These are phyloP conservation scores for Pythium aphanidermatum DNA, from an alignment of 352 stramenopile genomes.

Conservation along the genomic window DNA sequence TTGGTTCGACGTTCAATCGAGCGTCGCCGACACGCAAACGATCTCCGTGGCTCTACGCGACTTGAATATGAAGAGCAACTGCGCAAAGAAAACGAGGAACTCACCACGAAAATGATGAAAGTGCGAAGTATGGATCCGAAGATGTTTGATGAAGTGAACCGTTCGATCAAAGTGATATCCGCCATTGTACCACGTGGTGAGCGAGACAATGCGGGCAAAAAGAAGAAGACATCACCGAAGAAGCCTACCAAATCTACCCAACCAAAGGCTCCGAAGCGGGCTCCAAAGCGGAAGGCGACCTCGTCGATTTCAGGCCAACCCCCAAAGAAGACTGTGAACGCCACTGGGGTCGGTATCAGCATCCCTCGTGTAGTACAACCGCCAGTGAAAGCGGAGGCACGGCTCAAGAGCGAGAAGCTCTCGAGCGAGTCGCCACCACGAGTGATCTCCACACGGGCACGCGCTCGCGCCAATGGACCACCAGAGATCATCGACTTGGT, in stretches of 20 bases:
- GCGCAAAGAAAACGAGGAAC: conserved; percentile 7
- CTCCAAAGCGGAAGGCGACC: neutral
- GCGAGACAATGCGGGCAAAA: conserved; percentile 1
- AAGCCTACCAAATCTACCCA: neutral
- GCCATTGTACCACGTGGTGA: conserved; percentile 1
- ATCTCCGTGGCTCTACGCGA: conserved; percentile 19
- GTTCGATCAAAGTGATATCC: neutral
- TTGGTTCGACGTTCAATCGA: conserved; percentile 14
- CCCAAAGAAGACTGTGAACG: neutral
- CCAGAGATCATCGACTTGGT: conserved; percentile 7
- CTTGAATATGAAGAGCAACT: conserved; percentile 20
- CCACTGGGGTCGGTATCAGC: too few species aligned
- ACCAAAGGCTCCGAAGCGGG: neutral
- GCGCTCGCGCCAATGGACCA: neutral
- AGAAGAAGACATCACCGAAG: neutral
- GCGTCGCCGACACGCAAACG: conserved; percentile 14
- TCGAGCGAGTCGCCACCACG: neutral
- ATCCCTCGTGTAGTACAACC: too few species aligned
- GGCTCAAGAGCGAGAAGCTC: neutral
- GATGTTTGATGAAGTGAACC: conserved; percentile 6
- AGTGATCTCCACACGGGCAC: neutral
- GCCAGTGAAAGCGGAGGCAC: neutral
- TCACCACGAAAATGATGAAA: conserved; percentile 1
- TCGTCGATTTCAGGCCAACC: neutral
- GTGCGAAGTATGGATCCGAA: neutral